Base-by-base conservation (phyloP, 805 yeast species). In the Wickerhamomyces subpelliculosus region DNA sequence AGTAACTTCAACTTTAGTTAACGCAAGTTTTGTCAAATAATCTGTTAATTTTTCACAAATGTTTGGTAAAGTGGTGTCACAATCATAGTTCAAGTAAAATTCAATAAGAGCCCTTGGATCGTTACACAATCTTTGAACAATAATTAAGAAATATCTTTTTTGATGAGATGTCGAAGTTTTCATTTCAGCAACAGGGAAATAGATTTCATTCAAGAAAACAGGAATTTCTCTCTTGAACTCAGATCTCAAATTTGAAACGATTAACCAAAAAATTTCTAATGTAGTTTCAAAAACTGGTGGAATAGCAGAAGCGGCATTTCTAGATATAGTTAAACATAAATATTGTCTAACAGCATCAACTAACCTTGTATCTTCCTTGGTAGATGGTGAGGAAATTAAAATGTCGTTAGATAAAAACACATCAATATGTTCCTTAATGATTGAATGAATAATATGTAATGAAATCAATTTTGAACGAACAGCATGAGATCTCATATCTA, bases 161-260 rank as follows among this genome's bases (percentile, higher is more conserved):
- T 94, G 98, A 58, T 90, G 97, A 9, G 89, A 65, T 0, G 96
- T 86, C 1, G 97, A 84, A 2, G 95, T 79, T 54, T 81, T 84
- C 78, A 93, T 75, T 54, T 90, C 97, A 33, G 93, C 75, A 31
- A 94, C 86, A 3, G 97, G 96, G 62, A 93, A 84, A 58, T 93
- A 93, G 37, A 90, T 86, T 53, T 93, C 97, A 32, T 80, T 83
- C 65, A 89, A 75, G 54, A 94, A 85, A 0, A 94, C 96, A 1
- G 96, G 96, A 32, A 93, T 85, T 57, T 93, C 98, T 47, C 83
- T 74, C 60, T 89, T 90, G 67, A 93, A 88, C 49, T 84, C 93
- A 12, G 83, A 73, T 55, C 98, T 77, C 49, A 94, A 65, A 50
- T 87, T 84, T 19, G 88, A 76, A 29, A 90, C 68, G 48, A 93